A percentile compares a stretch with the other conserved stretches of the same genome.
Conservation (phyloP, 169 alveolate species). For the Plasmodium knowlesi region DNA sequence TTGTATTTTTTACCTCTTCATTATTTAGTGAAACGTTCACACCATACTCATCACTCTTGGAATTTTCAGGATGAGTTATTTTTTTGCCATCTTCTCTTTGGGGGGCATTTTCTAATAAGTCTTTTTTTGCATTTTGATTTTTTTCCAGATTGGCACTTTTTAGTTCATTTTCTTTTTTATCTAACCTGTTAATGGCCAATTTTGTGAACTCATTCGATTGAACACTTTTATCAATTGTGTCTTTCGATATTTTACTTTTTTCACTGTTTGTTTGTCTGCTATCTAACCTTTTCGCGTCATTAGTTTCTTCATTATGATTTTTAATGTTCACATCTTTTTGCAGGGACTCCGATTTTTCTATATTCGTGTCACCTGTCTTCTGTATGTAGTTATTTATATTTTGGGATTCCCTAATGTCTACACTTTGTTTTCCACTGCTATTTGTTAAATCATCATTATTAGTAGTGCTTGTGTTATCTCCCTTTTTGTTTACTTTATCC, state of each 20-base stretch:
- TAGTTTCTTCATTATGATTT: background rate
- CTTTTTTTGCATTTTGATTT: background rate
- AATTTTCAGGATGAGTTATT: constrained; percentile 1
- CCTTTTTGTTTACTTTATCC: constrained; percentile 20
- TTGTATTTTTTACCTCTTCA: background rate
- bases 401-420: background rate
- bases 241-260: constrained; percentile 9
- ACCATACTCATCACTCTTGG: background rate
- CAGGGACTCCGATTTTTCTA: background rate
- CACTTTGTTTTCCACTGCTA: background rate
- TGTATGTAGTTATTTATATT: constrained; percentile 5
- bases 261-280: background rate
- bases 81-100: background rate
- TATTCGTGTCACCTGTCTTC: constrained; percentile 3
- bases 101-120: background rate
- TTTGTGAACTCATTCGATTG: constrained; percentile 9
- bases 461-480: background rate
- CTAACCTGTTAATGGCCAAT: background rate
- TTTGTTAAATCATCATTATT: background rate
- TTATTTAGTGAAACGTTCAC: constrained; percentile 2
- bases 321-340: constrained; percentile 25
- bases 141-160: constrained; percentile 3
- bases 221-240: background rate
- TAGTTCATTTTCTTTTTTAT: constrained; percentile 8
- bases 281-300: background rate